A percentile compares a stretch with the other conserved stretches of the same genome.
Conservation (phyloP, 208 protist species). For the Acanthamoeba sp. region DNA sequence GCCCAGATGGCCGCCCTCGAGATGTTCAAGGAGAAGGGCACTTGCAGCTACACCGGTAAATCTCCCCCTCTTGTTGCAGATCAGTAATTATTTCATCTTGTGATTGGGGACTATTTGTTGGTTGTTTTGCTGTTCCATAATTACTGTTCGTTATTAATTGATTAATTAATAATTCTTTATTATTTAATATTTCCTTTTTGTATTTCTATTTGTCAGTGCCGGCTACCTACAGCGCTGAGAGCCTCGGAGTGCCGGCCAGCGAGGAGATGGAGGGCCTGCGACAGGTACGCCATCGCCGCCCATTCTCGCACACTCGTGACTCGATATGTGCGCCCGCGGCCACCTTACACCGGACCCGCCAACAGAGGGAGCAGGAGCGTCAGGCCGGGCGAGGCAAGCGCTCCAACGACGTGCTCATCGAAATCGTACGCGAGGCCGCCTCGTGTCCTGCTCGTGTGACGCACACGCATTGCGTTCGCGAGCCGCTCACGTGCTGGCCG, state of each 20-base stretch:
- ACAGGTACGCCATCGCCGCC: too few species aligned
- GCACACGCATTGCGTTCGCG: too few species aligned
- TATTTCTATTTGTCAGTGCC: not conserved
- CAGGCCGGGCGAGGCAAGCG: not conserved
- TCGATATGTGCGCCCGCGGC: not conserved
- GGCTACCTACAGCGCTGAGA: not conserved
- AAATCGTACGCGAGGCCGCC: slow-evolving; percentile 55
- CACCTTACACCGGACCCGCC: not conserved
- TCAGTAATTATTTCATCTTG: too few species aligned
- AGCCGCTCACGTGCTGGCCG: too few species aligned
- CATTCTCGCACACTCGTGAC: too few species aligned
- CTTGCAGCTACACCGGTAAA: not conserved
- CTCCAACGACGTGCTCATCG: slow-evolving; percentile 47
- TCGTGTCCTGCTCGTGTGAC: too few species aligned
- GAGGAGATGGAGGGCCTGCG: not conserved
- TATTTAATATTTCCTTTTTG: not conserved
- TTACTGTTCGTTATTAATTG: too few species aligned
- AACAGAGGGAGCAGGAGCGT: not conserved
- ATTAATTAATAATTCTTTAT: not conserved
- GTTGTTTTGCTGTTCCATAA: too few species aligned
- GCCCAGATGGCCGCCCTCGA: slow-evolving; percentile 27
- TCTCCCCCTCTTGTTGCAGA: not conserved
- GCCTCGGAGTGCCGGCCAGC: too few species aligned
- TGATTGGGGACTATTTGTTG: too few species aligned
- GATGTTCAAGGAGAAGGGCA: slow-evolving; percentile 17